Evolutionary conservation across 169 alveolate genomes (phyloP), one percentile per base, ranked within the genome.

Genomic region (Plasmodium gallinaceum): DNA sequence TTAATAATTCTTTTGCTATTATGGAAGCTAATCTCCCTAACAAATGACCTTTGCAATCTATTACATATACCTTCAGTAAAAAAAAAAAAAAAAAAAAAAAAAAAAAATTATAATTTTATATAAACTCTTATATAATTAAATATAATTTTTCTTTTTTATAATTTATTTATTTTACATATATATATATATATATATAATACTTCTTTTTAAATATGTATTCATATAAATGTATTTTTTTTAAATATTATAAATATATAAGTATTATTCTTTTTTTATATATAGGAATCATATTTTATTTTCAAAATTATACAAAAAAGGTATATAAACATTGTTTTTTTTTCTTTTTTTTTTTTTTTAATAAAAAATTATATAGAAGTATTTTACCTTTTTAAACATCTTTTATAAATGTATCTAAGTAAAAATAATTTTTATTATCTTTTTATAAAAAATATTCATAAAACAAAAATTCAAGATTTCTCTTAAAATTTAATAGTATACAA

Each of bases 11-110:
- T 96, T 99, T 99, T 37, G 99, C 99, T 37, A 99, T 97, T 46
- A 96, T 94, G 54, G 99, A 97, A 20, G 99, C 99, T 86, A 99
- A 95, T 90, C 99, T 98, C 62, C 99, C 99, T 88, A 98, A 86
- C 75, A 99, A 92, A 94, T 98, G 99, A 80, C 99, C 99, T 91
- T 98, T 97, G 93, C 99, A 98, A 93, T 99, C 99, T 72, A 99
- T 96, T 57, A 99, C 98, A 58, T 98, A 93, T 76, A 93, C 97
- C 95, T 96, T 72, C 42, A 64, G 51, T 20, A 51, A 6, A 18
- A 71, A 12, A 10, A 78, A 66, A 26, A 51, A 10, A 51, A 45
- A 45, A 45, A 1, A 48, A 48, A 48, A 48, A 1, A 48, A 48
- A 48, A 48, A 48, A 6, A 48, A 6, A 48, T 32, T 32, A 32